Conservation (phyloP, 2,329 filamentous ascomycete species). For the Xylaria sp. region DNA sequence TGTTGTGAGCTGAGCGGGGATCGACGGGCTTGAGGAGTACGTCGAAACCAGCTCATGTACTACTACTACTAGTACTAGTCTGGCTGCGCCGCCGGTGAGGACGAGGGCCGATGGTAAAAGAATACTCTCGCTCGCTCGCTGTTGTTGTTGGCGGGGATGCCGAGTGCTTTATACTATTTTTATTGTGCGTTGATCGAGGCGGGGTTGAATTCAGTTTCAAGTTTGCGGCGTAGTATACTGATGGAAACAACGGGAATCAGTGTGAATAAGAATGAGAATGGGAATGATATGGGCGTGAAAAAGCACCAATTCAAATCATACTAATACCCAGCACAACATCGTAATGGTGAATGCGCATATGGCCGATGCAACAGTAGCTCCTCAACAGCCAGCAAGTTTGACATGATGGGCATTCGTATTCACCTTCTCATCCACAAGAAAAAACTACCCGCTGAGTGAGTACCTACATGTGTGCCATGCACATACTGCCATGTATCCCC, state of each 20-base stretch:
- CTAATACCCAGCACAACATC: not conserved
- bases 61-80: no score
- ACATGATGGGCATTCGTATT: conserved; percentile 8
- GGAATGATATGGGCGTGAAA: not conserved
- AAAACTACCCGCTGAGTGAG: not conserved
- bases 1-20: not conserved
- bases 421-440: not conserved
- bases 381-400: not conserved
- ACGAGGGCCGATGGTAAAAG: not conserved
- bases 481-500: not conserved
- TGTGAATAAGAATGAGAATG: not conserved
- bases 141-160: not conserved
- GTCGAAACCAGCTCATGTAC: no score
- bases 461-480: no score
- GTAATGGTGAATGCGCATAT: not conserved
- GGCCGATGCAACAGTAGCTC: conserved; percentile 3
- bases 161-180: not conserved
- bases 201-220: not conserved
- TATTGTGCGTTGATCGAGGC: not conserved
- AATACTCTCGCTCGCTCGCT: not conserved
- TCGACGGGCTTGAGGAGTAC: no score
- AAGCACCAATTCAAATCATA: not conserved
- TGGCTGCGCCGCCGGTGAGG: not conserved
- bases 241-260: not conserved
- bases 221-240: not conserved